A percentile compares a stretch with the other conserved stretches of the same genome.
phyloP scores from a whole-genome alignment of 257 asterid species.

The Vinca minor region DNA sequence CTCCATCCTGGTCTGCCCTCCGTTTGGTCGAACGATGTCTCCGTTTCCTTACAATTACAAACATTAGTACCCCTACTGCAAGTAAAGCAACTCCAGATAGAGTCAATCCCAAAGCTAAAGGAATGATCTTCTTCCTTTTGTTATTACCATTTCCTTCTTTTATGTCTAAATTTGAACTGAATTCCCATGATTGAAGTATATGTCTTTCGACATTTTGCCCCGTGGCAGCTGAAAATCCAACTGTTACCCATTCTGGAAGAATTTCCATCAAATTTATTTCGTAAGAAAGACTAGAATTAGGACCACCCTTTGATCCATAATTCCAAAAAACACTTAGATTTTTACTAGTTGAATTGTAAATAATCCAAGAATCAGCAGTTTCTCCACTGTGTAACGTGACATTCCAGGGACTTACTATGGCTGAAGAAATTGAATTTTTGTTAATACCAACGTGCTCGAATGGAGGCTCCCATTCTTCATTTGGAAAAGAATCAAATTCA shows the following conservation, averaged over 20 bases:
- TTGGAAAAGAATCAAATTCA: conserved; percentile 27
- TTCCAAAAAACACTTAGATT: conserved; percentile 32
- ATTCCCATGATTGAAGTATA: conserved; percentile 25
- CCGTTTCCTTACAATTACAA: conserved; percentile 10
- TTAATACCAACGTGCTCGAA: conserved; percentile 33
- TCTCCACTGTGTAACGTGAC: conserved; percentile 22
- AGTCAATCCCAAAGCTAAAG: conserved; percentile 18
- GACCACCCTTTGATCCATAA: conserved; percentile 5
- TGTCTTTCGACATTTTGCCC: conserved; percentile 16
- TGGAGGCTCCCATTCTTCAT: conserved; percentile 32
- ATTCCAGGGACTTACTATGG: conserved; percentile 22
- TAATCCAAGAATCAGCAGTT: conserved; percentile 22
- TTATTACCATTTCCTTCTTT: not conserved
- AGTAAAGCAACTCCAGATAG: conserved; percentile 8
- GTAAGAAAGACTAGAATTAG: conserved; percentile 23
- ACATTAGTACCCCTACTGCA: conserved; percentile 12
- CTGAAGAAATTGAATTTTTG: conserved; percentile 24
- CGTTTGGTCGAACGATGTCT: not conserved
- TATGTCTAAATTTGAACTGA: conserved; percentile 22
- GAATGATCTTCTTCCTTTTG: not conserved
- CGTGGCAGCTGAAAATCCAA: conserved; percentile 37
- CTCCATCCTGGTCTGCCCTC: conserved; percentile 4
- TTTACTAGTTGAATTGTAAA: conserved; percentile 20
- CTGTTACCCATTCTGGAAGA: conserved; percentile 24
- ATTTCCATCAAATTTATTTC: conserved; percentile 20